Evolutionary conservation across 2,329 filamentous ascomycete species (phyloP), one percentile per base, ranked within the genome.

Genomic region (Xylaria sp.): DNA sequence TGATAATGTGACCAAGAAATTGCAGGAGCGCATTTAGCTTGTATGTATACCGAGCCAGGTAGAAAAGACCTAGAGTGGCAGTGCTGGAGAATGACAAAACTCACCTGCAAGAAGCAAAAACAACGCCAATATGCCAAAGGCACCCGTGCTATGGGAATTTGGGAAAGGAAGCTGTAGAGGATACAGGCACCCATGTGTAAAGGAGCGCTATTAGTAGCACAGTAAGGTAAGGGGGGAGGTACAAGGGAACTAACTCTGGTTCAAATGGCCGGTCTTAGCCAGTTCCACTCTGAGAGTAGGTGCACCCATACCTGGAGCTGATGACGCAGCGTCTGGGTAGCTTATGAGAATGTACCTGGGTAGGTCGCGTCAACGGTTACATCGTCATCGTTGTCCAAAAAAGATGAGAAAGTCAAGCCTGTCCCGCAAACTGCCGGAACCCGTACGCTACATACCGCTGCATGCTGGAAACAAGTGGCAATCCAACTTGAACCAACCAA

Each of bases 291-390:
- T 33, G 20, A 55, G 55, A 18, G 64, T 33, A 58, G 31, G 39
- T 63, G 48, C 58, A 31, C 58, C 18, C 46, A 57, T 36, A 36
- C 33, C 6, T 36, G 61, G 67, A 54, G 62, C 39, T 33, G 62
- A 71, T 71, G 69, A 71, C 69, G 69, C 69, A 71, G 69, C 51
- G 52, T 20, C 18, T 65, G 36, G 41, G 43, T 43, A 46, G 41
- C 63, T 43, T 28, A 41, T 52, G 54, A 59, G 62, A 59, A 52
- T 31, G 46, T 2, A 28, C 28, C 28, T 28, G 28, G 28, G 28
- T 2, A 46, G 31, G 41, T 64, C 64, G 59, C 36, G 64, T 52
- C 60, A 54, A 54, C 56, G 59, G 60, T 51, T 51, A 54, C 66
- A 64, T 71, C 69, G 63, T 71, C 69, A 69, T 71, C 66, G 49